A percentile compares a stretch with the other conserved stretches of the same genome.
phyloP scores from a whole-genome alignment of 192 early-diverging fungal species.

The Umbelopsis sp. region DNA sequence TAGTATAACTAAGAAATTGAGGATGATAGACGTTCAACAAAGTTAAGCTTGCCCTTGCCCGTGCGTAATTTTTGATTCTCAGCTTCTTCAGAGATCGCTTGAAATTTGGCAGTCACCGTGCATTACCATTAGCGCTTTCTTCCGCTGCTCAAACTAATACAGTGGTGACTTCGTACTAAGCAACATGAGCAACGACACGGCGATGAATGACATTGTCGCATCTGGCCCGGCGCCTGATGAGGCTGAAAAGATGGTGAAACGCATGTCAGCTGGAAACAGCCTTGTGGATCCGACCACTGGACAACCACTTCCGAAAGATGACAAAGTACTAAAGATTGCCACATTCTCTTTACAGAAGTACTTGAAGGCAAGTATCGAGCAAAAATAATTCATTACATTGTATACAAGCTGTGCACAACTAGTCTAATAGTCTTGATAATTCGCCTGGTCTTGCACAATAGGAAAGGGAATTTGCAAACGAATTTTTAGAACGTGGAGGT shows the following conservation, averaged over 20 bases:
- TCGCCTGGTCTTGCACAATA: constrained; percentile 17
- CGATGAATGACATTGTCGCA: constrained; percentile 14
- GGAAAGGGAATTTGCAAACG: constrained; percentile 69
- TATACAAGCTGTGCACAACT: neutral
- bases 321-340: constrained; percentile 58
- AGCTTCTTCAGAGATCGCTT: too few species aligned
- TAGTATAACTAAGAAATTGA: too few species aligned
- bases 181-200: constrained; percentile 9
- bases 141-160: too few species aligned
- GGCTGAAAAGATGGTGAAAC: constrained; percentile 31
- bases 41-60: too few species aligned
- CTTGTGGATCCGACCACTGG: constrained; percentile 9
- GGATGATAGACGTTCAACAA: too few species aligned
- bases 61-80: too few species aligned
- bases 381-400: neutral
- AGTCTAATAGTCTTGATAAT: neutral
- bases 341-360: constrained; percentile 67
- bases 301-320: constrained; percentile 42
- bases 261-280: constrained; percentile 22
- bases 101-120: too few species aligned
- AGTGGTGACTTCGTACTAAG: neutral
- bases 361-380: constrained; percentile 46
- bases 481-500: constrained; percentile 61
- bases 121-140: too few species aligned
- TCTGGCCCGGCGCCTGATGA: constrained; percentile 25